Conservation (phyloP, 2,329 filamentous ascomycete genomes). For the Colletotrichum tropicale region DNA sequence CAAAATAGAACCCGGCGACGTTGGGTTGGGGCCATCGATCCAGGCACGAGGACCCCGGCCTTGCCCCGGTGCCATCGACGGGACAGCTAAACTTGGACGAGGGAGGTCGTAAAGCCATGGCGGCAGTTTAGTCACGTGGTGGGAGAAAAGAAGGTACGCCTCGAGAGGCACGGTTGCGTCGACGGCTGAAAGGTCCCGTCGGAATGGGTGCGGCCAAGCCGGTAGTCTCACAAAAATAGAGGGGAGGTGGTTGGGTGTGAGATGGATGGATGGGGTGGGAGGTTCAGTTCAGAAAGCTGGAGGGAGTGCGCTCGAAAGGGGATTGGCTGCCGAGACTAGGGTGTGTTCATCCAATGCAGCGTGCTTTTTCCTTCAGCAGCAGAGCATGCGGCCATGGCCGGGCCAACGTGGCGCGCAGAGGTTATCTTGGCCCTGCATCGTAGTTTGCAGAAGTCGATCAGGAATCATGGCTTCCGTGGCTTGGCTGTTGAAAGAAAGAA, state of each 20-base stretch:
- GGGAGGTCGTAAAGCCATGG: not conserved
- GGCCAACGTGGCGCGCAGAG: not conserved
- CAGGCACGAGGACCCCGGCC: not conserved
- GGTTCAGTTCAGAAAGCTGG: not conserved
- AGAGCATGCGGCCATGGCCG: not conserved
- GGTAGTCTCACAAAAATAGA: slow-evolving; percentile 4
- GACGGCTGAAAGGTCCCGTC: not conserved
- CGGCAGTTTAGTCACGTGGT: not conserved
- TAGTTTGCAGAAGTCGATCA: not conserved
- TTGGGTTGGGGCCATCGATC: not conserved
- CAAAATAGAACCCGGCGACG: slow-evolving; percentile 2
- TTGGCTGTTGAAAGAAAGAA: not conserved
- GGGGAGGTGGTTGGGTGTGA: not conserved
- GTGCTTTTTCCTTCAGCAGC: not conserved
- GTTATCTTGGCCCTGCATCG: not conserved
- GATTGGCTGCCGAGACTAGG: not conserved
- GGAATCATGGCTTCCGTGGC: not conserved
- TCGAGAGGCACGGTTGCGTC: not conserved
- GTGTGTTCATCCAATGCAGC: not conserved
- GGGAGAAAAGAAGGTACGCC: not conserved
- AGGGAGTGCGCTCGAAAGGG: not conserved
- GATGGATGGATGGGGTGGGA: not conserved
- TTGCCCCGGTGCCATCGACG: not conserved
- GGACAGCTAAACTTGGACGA: not conserved
- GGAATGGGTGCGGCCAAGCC: slow-evolving; percentile 4